Percentiles rank a stretch among this genome's conserved stretches.
Evolutionary conservation across 805 yeast genomes (phyloP).

Genomic region (Barnettozyma wickerhamii): DNA sequence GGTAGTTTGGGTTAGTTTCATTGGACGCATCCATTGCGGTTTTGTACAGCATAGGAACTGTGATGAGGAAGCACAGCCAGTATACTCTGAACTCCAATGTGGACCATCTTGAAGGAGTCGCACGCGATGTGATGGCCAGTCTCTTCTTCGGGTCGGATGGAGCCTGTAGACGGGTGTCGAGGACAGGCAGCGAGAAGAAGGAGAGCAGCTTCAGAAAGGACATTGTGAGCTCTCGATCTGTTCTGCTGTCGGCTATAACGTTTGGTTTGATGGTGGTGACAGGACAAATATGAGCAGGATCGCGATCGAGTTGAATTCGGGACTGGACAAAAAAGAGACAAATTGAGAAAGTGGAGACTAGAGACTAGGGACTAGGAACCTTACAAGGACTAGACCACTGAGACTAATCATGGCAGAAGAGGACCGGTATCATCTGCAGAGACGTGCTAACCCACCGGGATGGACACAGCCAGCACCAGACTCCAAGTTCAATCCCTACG

Average conservation of each 20-base stretch:
- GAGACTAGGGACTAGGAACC: not conserved
- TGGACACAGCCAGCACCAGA: constrained; percentile 60
- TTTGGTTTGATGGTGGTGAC: not conserved
- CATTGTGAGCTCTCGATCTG: too few species aligned
- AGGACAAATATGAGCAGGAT: not conserved
- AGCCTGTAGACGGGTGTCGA: constrained; percentile 39
- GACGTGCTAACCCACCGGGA: constrained; percentile 73
- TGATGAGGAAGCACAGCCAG: constrained; percentile 53
- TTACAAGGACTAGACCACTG: not conserved
- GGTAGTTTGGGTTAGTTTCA: constrained; percentile 70
- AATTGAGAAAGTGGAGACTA: not conserved
- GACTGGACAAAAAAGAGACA: too few species aligned
- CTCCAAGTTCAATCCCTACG: constrained; percentile 67
- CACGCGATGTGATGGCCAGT: constrained; percentile 14
- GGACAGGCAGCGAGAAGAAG: constrained; percentile 34
- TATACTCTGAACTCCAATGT: constrained; percentile 75
- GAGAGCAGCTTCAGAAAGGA: constrained; percentile 10
- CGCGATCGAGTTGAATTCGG: too few species aligned
- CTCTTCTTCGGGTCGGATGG: constrained; percentile 27
- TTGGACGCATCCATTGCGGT: constrained; percentile 80
- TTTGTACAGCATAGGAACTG: constrained; percentile 78
- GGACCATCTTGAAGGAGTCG: constrained; percentile 55
- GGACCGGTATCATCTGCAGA: constrained; percentile 33
- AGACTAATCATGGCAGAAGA: constrained; percentile 7
- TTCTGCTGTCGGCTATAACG: too few species aligned